Evolutionary conservation across 1,284 basidiomycete genomes (phyloP).

Genomic region (Xerocomus amazonicus): DNA sequence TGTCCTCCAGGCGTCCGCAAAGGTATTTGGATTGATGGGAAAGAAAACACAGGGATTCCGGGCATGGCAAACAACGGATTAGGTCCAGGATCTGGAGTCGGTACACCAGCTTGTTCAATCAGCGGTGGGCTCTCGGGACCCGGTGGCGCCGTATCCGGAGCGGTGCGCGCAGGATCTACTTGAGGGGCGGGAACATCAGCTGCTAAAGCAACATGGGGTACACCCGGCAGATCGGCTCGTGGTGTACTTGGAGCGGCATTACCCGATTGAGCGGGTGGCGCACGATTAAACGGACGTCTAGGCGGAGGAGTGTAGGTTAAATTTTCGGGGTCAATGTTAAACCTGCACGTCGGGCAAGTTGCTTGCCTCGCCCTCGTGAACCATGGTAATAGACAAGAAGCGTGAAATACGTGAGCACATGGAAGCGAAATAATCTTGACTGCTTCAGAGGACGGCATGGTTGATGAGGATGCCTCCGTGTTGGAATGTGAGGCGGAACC

Average conservation of each 20-base stretch:
- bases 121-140: slow-evolving; percentile 1
- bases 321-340: slow-evolving; percentile 74
- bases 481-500: slow-evolving; percentile 4
- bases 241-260: slow-evolving; percentile 7
- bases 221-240: slow-evolving; percentile 3
- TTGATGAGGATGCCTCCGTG: slow-evolving; percentile 1
- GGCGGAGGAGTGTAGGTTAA: slow-evolving; percentile 47
- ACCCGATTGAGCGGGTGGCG: slow-evolving; percentile 8
- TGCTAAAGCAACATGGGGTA: slow-evolving; percentile 6
- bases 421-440: slow-evolving; percentile 56
- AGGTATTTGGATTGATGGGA: slow-evolving; percentile 28
- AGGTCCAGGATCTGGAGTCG: slow-evolving; percentile 12
- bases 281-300: slow-evolving; percentile 18
- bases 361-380: slow-evolving; percentile 72
- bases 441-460: slow-evolving; percentile 11
- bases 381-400: slow-evolving; percentile 73
- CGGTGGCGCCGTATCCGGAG: slow-evolving; percentile 2
- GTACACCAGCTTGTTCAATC: slow-evolving; percentile 10
- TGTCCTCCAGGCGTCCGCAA: slow-evolving; percentile 14
- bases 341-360: slow-evolving; percentile 76
- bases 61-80: slow-evolving; percentile 20
- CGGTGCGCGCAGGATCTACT: slow-evolving; percentile 1
- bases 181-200: not conserved
- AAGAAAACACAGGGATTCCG: slow-evolving; percentile 28
- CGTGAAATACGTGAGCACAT: slow-evolving; percentile 76